Conservation (phyloP, 306 rosid genomes). For the Acacia melanoxylon region DNA sequence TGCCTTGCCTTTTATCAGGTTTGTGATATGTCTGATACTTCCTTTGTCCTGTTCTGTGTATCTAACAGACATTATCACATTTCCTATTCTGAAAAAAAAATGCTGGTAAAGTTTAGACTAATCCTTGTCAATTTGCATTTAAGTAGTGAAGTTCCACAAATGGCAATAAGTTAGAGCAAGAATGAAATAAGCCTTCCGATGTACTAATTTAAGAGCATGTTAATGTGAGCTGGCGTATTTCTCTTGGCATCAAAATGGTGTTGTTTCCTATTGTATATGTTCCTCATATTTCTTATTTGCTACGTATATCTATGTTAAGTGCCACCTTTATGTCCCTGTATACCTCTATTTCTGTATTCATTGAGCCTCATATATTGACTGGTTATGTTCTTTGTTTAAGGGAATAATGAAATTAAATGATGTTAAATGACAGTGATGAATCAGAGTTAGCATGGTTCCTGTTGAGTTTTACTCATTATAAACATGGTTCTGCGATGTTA, state of each 20-base stretch:
- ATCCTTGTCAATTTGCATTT: background rate
- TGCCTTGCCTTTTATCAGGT: slow-evolving; percentile 97
- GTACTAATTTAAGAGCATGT: background rate
- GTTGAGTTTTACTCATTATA: slow-evolving; percentile 23
- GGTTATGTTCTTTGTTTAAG: slow-evolving; percentile 14
- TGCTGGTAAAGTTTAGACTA: slow-evolving; percentile 5
- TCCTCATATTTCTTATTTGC: slow-evolving; percentile 5
- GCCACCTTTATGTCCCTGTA: background rate
- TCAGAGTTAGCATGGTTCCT: slow-evolving; percentile 4
- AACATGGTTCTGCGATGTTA: slow-evolving; percentile 24
- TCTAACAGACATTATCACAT: slow-evolving; percentile 6
- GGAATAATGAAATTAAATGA: slow-evolving; percentile 28
- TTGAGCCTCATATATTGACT: background rate
- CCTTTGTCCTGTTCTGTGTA: background rate
- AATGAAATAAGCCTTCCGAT: slow-evolving; percentile 8
- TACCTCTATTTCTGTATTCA: background rate
- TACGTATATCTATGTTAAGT: slow-evolving; percentile 5
- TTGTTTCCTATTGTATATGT: background rate
- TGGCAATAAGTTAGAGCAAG: slow-evolving; percentile 8
- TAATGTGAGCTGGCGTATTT: background rate
- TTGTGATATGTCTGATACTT: slow-evolving; percentile 1
- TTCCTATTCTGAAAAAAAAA: slow-evolving; percentile 16
- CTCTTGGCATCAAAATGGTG: background rate
- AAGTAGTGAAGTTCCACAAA: slow-evolving; percentile 20
- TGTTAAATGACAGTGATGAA: background rate